These are phyloP conservation scores for Emydomyces testavorans DNA, from an alignment of 2,329 filamentous ascomycete genomes.

Conservation along the genomic window DNA sequence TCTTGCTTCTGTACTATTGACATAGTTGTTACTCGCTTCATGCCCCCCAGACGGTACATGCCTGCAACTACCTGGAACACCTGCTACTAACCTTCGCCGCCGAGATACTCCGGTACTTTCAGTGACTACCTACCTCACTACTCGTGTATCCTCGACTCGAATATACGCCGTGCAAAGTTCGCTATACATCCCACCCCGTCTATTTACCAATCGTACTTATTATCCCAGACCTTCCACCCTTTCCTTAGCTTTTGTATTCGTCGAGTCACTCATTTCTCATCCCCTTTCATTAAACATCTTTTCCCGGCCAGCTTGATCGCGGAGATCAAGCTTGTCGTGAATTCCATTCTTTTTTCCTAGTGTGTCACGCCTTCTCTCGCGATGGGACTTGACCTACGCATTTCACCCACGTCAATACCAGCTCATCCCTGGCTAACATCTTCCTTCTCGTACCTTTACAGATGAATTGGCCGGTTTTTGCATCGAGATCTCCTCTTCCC, in stretches of 20 bases:
- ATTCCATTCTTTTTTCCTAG: constrained; percentile 12
- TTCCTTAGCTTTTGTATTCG: not conserved
- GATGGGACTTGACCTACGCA: constrained; percentile 7
- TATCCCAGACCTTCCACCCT: not conserved
- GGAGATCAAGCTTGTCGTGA: constrained; percentile 15
- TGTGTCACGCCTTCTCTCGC: constrained; percentile 15
- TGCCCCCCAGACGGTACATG: constrained; percentile 6
- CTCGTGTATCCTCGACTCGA: constrained; percentile 11
- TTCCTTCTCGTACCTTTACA: constrained; percentile 17
- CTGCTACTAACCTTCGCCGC: constrained; percentile 3
- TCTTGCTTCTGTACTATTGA: not conserved
- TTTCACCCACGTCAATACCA: constrained; percentile 11
- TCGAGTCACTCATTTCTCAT: not conserved
- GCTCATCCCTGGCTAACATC: constrained; percentile 16
- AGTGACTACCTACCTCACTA: constrained; percentile 6
- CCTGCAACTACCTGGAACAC: constrained; percentile 6
- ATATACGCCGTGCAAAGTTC: constrained; percentile 7
- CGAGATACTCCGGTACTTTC: constrained; percentile 8
- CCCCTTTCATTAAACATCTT: constrained; percentile 1
- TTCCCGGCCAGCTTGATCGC: constrained; percentile 14
- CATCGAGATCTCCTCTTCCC: constrained; percentile 18
- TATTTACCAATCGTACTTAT: constrained; percentile 9
- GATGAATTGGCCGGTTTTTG: constrained; percentile 20
- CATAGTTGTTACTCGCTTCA: constrained; percentile 1
- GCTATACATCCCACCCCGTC: constrained; percentile 7